Evolutionary conservation across 768 basidiomycete species (phyloP), one percentile per base, ranked within the genome.

Genomic region (Mycena metata): DNA sequence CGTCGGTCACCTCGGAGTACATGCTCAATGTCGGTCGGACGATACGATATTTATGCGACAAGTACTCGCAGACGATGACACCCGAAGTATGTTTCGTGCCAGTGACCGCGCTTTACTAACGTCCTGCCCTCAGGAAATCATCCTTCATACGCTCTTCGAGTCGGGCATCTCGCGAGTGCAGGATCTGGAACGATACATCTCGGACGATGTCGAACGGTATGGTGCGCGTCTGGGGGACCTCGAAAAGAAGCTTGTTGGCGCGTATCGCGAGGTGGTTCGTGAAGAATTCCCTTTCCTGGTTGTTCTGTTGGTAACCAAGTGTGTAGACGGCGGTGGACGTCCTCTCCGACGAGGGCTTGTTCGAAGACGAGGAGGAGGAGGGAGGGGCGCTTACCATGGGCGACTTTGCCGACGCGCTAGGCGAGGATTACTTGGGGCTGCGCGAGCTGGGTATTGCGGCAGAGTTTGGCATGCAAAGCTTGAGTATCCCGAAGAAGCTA

Each of bases 371-470:
- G 61, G 79, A 79, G 30, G 86, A 91, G 54, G 86, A 91, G 46
- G 89, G 90, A 19, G 84, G 89, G 43, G 87, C 88, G 47, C 85
- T 94, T 52, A 84, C 89, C 21, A 88, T 90, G 92, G 96, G 96
- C 59, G 92, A 94, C 74, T 96, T 97, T 77, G 91, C 94, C 0
- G 94, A 95, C 57, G 84, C 90, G 17, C 85, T 96, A 17, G 96
- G 96, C 36, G 96, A 96, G 73, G 96, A 99, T 78, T 97, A 96
- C 80, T 86, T 98, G 15, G 96, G 96, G 13, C 84, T 98, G 30
- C 87, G 89, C 56, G 95, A 93, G 75, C 81, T 96, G 49, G 96
- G 96, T 35, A 94, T 98, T 57, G 96, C 95, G 23, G 87, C 86
- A 47, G 96, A 98, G 75, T 85, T 93, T 56, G 94, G 94, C 16